These are phyloP conservation scores for Leccinum incarnatum DNA, from an alignment of 768 basidiomycete genomes.

Conservation along the genomic window DNA sequence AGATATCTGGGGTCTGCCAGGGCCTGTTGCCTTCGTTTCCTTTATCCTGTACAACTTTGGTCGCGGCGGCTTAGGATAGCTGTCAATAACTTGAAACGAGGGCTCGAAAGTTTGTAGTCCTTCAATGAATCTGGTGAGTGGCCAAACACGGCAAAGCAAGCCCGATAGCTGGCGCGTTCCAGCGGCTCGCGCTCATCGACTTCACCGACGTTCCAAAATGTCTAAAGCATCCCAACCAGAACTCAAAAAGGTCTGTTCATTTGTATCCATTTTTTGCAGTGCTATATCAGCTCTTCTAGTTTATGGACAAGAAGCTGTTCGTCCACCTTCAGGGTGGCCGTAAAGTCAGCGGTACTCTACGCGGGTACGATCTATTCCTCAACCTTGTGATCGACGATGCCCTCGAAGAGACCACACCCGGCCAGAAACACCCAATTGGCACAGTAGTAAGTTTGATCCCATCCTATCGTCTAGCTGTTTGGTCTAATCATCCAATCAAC, in stretches of 20 bases:
- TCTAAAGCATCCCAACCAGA: slow-evolving; percentile 96
- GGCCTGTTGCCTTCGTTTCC: not conserved
- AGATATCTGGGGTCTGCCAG: not conserved
- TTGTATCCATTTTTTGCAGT: not conserved
- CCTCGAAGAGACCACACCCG: slow-evolving; percentile 84
- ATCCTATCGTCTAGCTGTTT: not conserved
- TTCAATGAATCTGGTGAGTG: not conserved
- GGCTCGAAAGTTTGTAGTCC: not conserved
- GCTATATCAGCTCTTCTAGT: slow-evolving; percentile 44
- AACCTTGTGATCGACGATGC: slow-evolving; percentile 98
- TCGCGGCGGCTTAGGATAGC: not conserved
- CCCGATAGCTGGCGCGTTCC: not conserved
- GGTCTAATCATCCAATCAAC: slow-evolving; percentile 7
- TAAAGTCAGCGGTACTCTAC: slow-evolving; percentile 90
- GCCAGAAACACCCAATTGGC: slow-evolving; percentile 87
- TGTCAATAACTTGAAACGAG: not conserved
- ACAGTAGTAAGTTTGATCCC: slow-evolving; percentile 70
- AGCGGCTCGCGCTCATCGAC: not conserved
- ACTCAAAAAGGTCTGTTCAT: slow-evolving; percentile 84
- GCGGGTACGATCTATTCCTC: slow-evolving; percentile 98
- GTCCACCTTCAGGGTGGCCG: slow-evolving; percentile 92
- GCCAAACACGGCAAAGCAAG: slow-evolving; percentile 37
- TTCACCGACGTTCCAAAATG: slow-evolving; percentile 44
- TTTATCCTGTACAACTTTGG: not conserved
- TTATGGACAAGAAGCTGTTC: slow-evolving; percentile 98